phyloP scores from a whole-genome alignment of 345 rosid genomes.

The Lagerstroemia speciosa region DNA sequence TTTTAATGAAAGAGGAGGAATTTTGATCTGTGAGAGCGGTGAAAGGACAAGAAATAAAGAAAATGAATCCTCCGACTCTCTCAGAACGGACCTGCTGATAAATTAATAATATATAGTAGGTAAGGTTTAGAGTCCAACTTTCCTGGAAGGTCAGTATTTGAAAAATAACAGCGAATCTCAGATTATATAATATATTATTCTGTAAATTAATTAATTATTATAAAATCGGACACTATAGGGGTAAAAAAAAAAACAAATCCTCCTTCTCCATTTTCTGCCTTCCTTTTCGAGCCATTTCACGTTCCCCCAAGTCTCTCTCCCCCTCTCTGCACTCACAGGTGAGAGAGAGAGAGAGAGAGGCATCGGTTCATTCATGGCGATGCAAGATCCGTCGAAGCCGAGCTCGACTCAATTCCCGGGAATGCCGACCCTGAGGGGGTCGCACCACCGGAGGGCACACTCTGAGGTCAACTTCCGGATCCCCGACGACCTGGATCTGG shows the following conservation, averaged over 20 bases:
- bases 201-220: too few species aligned
- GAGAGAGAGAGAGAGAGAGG: too few species aligned
- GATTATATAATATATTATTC: too few species aligned
- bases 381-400: slow-evolving; percentile 9
- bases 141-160: too few species aligned
- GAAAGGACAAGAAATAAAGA: too few species aligned
- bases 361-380: slow-evolving; percentile 3
- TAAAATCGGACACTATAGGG: too few species aligned
- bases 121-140: too few species aligned
- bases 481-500: slow-evolving; percentile 72
- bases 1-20: not conserved
- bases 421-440: slow-evolving; percentile 21
- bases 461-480: slow-evolving; percentile 81
- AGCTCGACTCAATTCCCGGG: not conserved
- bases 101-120: too few species aligned
- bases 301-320: not conserved
- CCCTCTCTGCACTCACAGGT: not conserved
- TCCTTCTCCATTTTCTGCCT: not conserved
- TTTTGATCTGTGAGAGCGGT: not conserved
- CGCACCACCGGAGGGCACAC: slow-evolving; percentile 76
- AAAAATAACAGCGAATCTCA: too few species aligned
- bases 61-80: slow-evolving; percentile 1
- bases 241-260: too few species aligned
- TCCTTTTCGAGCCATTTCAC: slow-evolving; percentile 2
- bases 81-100: too few species aligned